Conservation (phyloP, 2,329 filamentous ascomycete genomes). For the Trichoderma sp. region DNA sequence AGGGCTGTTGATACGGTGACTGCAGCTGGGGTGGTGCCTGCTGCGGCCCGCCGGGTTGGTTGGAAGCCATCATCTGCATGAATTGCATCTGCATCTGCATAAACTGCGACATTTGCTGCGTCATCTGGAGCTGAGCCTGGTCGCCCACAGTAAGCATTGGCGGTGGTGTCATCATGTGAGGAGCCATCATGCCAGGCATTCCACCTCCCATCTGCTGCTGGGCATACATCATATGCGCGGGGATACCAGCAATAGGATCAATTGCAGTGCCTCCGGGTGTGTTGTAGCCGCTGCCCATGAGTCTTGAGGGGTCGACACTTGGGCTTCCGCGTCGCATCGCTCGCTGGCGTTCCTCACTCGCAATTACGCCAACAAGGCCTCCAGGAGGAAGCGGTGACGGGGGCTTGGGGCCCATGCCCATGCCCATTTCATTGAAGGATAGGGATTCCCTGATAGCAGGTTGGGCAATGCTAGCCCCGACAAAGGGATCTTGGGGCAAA, state of each 20-base stretch:
- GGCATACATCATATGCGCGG: constrained; percentile 47
- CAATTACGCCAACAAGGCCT: constrained; percentile 85
- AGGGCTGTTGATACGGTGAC: constrained; percentile 33
- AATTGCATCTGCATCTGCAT: constrained; percentile 96
- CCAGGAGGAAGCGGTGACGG: constrained; percentile 60
- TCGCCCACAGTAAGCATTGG: constrained; percentile 60
- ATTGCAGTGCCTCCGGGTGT: constrained; percentile 44
- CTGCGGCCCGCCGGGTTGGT: constrained; percentile 35
- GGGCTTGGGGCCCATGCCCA: constrained; percentile 41
- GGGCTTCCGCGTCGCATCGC: constrained; percentile 79
- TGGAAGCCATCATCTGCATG: constrained; percentile 75
- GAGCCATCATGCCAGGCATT: constrained; percentile 35
- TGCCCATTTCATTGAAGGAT: constrained; percentile 62
- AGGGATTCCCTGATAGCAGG: constrained; percentile 73
- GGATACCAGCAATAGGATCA: constrained; percentile 53
- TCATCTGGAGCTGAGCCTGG: constrained; percentile 77
- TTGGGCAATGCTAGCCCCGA: constrained; percentile 75
- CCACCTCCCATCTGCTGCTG: constrained; percentile 31
- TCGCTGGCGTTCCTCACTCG: constrained; percentile 76
- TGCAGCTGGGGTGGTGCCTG: constrained; percentile 30
- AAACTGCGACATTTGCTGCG: constrained; percentile 80
- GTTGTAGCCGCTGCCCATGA: constrained; percentile 39
- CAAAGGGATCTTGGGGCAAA: constrained; percentile 82
- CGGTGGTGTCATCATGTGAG: constrained; percentile 45
- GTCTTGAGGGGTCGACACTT: constrained; percentile 57